Conservation (phyloP, 345 rosid species). For the Reutealis trisperma region DNA sequence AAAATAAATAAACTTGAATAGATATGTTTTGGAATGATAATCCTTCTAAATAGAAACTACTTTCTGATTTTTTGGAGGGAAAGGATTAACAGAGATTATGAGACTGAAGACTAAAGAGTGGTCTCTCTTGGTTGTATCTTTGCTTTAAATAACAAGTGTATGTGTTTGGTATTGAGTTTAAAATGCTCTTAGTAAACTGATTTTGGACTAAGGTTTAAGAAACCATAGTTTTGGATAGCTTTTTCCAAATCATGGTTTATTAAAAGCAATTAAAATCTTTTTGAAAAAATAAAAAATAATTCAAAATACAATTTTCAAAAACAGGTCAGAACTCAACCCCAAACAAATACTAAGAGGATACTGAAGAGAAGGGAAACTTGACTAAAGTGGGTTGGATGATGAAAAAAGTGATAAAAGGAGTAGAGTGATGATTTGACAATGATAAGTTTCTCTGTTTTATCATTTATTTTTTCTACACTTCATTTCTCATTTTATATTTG, state of each 20-base stretch:
- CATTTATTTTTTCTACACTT: neutral
- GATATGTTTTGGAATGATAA: neutral
- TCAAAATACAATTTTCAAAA: too few species aligned
- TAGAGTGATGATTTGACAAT: neutral
- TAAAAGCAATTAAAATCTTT: too few species aligned
- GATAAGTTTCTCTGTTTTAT: neutral
- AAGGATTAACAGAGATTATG: neutral
- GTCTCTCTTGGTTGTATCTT: neutral
- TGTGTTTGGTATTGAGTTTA: too few species aligned
- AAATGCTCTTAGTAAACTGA: too few species aligned
- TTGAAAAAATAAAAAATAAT: too few species aligned
- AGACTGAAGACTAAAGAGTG: neutral
- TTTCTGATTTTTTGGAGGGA: neutral
- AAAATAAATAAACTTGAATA: neutral
- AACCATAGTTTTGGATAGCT: too few species aligned
- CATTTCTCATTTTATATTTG: neutral
- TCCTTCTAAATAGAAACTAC: neutral
- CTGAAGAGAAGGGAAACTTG: neutral
- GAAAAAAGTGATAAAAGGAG: neutral
- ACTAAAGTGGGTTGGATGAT: neutral
- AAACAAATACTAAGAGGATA: too few species aligned
- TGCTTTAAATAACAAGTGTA: too few species aligned
- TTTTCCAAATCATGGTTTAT: too few species aligned
- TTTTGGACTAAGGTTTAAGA: too few species aligned
- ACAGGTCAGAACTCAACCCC: too few species aligned